phyloP scores from a whole-genome alignment of 352 stramenopile species.

The Poterioochromonas sp. region DNA sequence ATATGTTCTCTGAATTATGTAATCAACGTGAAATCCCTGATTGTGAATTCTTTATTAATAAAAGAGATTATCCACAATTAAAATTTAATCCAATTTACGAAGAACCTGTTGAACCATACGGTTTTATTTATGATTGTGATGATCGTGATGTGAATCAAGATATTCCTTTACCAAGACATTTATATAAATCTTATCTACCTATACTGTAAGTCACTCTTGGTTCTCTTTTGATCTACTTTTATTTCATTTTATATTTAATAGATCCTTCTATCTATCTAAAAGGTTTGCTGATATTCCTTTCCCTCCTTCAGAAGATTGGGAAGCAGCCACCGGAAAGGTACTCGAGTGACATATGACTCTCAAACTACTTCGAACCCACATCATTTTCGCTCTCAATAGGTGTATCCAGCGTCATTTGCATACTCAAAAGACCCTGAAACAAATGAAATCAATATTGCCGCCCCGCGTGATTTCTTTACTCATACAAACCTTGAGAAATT shows the following conservation, averaged over 20 bases:
- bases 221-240: background rate
- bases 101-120: constrained; percentile 83
- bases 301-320: constrained; percentile 89
- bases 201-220: constrained; percentile 58
- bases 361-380: too few species aligned
- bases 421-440: background rate
- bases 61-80: constrained; percentile 94
- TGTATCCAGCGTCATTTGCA: background rate
- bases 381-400: too few species aligned
- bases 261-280: constrained; percentile 30
- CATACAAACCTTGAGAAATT: constrained; percentile 93
- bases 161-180: constrained; percentile 74
- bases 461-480: constrained; percentile 87
- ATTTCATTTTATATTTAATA: constrained; percentile 16
- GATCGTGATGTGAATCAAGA: constrained; percentile 84
- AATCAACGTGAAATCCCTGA: constrained; percentile 78
- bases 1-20: constrained; percentile 94
- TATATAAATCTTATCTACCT: constrained; percentile 84
- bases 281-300: constrained; percentile 94
- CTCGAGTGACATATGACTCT: too few species aligned
- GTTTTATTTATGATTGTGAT: constrained; percentile 94
- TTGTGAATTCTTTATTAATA: constrained; percentile 99
- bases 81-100: constrained; percentile 83
- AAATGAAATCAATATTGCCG: background rate
- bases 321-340: constrained; percentile 69